Conservation (phyloP, 768 basidiomycete species). For the Artomyces pyxidatus region DNA sequence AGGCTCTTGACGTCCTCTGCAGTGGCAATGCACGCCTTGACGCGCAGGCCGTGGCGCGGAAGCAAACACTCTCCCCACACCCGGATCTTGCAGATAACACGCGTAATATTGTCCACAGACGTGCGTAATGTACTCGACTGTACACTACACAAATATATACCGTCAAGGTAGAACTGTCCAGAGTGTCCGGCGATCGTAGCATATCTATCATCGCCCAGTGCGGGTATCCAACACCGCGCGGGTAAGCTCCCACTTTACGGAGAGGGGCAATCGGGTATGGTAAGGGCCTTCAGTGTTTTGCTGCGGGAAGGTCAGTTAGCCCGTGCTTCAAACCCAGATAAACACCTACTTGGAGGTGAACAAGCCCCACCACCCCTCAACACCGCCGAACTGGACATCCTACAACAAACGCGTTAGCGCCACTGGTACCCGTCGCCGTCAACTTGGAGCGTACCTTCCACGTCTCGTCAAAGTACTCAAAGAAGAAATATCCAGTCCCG, state of each 20-base stretch:
- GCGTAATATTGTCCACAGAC: not conserved
- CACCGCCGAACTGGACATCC: slow-evolving; percentile 67
- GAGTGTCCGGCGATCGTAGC: not conserved
- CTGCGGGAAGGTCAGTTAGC: slow-evolving; percentile 31
- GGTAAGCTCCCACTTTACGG: slow-evolving; percentile 3
- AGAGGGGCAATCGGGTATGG: slow-evolving; percentile 48
- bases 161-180: not conserved
- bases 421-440: not conserved
- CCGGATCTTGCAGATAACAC: not conserved
- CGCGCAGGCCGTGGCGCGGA: not conserved
- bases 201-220: not conserved
- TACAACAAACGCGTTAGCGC: slow-evolving; percentile 18
- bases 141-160: not conserved
- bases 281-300: slow-evolving; percentile 64
- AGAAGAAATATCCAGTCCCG: slow-evolving; percentile 82
- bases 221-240: not conserved
- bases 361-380: slow-evolving; percentile 68
- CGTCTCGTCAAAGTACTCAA: slow-evolving; percentile 72
- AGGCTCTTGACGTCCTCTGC: not conserved
- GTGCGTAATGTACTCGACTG: not conserved
- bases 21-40: not conserved
- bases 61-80: no score
- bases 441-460: slow-evolving; percentile 53
- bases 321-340: slow-evolving; percentile 16
- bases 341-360: slow-evolving; percentile 46